Evolutionary conservation across 768 basidiomycete species (phyloP).

Genomic region (Galerina sulciceps): DNA sequence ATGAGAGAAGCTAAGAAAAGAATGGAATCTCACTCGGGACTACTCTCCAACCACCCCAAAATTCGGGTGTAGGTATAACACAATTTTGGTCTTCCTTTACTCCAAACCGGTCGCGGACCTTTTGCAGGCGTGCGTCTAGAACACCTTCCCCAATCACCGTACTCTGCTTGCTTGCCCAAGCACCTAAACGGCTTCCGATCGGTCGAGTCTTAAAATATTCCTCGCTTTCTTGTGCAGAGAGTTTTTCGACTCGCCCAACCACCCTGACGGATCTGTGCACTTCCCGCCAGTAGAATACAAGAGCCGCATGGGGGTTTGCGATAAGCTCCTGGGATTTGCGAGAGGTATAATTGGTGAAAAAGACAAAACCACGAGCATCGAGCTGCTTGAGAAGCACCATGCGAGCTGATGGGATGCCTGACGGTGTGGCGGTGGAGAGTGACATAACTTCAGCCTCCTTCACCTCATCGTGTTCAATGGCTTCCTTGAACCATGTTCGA

Average conservation of each 20-base stretch:
- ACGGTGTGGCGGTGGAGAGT: conserved; percentile 70
- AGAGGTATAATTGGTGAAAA: conserved; percentile 96
- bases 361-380: conserved; percentile 89
- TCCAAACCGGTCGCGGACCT: conserved; percentile 61
- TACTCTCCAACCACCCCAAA: conserved; percentile 97
- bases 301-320: conserved; percentile 77
- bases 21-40: conserved; percentile 74
- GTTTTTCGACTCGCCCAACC: conserved; percentile 82
- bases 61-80: conserved; percentile 79
- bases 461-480: conserved; percentile 55
- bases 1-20: neutral
- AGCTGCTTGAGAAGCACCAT: conserved; percentile 92
- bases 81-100: conserved; percentile 40
- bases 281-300: conserved; percentile 93
- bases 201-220: conserved; percentile 87
- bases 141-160: conserved; percentile 74
- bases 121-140: conserved; percentile 62
- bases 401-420: conserved; percentile 84
- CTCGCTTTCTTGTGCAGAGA: conserved; percentile 72
- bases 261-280: conserved; percentile 81
- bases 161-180: conserved; percentile 94
- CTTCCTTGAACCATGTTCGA: conserved; percentile 81
- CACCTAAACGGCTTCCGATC: conserved; percentile 82
- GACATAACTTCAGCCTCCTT: conserved; percentile 91
- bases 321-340: conserved; percentile 86